Conservation (phyloP, 345 rosid species). For the Cardamine occulta region DNA sequence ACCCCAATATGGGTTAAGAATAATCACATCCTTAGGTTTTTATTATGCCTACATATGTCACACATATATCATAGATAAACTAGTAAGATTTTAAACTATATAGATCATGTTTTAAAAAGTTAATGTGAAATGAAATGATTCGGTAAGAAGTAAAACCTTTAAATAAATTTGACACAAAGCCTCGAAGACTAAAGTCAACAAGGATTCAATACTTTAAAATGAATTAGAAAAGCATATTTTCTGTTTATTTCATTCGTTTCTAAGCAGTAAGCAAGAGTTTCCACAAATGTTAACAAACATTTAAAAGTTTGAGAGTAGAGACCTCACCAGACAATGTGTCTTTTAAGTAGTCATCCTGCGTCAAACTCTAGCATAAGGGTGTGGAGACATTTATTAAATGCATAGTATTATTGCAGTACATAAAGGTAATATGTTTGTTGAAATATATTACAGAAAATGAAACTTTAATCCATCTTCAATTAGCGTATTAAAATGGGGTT, state of each 20-base stretch:
- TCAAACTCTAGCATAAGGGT: slow-evolving; percentile 1
- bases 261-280: neutral
- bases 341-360: neutral
- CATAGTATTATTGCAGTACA: too few relatives aligned
- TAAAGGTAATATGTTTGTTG: too few relatives aligned
- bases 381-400: neutral
- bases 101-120: too few relatives aligned
- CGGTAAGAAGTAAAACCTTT: neutral
- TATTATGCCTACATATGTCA: too few relatives aligned
- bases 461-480: too few relatives aligned
- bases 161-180: too few relatives aligned
- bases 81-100: too few relatives aligned
- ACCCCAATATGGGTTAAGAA: too few relatives aligned
- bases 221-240: neutral
- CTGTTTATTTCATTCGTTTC: neutral
- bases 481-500: neutral
- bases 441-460: too few relatives aligned
- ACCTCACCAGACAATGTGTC: slow-evolving; percentile 7
- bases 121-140: neutral
- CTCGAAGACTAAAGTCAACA: neutral
- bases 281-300: too few relatives aligned
- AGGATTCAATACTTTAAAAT: neutral
- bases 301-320: neutral
- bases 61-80: too few relatives aligned
- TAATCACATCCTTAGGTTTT: too few relatives aligned